Percentiles rank a stretch among this genome's conserved stretches.
phyloP scores from a whole-genome alignment of 2,329 filamentous ascomycete species.

The Xylariaceae sp. region DNA sequence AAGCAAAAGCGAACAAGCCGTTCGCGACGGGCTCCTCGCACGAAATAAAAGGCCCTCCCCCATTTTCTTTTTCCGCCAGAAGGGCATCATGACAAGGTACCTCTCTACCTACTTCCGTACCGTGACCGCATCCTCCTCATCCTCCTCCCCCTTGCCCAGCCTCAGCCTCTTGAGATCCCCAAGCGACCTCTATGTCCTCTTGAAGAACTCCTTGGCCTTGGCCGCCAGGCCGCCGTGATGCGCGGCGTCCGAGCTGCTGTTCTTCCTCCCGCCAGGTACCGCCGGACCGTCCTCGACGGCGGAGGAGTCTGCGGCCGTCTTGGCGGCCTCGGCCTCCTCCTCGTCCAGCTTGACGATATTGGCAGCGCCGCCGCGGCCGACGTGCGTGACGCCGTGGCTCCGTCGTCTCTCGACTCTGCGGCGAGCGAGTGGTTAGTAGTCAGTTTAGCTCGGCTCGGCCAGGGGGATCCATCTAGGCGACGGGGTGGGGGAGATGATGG shows the following conservation, averaged over 20 bases:
- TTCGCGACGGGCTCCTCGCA: no score
- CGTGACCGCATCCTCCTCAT: not conserved
- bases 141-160: not conserved
- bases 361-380: constrained; percentile 75
- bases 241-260: constrained; percentile 24
- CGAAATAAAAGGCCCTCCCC: no score
- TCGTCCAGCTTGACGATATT: constrained; percentile 62
- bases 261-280: constrained; percentile 17
- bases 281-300: constrained; percentile 27
- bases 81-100: no score
- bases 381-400: constrained; percentile 63
- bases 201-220: constrained; percentile 55
- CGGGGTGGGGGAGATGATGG: constrained; percentile 15
- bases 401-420: constrained; percentile 56
- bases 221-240: constrained; percentile 36
- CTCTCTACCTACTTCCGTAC: no score
- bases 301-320: constrained; percentile 50
- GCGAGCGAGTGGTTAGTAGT: constrained; percentile 10
- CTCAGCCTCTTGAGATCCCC: not conserved
- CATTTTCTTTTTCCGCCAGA: no score
- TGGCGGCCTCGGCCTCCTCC: constrained; percentile 59
- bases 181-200: constrained; percentile 44
- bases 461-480: no score
- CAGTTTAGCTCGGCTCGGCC: not conserved
- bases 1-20: not conserved